phyloP scores from a whole-genome alignment of 176 grass and related monocot species.

The Musa schizocarpa region DNA sequence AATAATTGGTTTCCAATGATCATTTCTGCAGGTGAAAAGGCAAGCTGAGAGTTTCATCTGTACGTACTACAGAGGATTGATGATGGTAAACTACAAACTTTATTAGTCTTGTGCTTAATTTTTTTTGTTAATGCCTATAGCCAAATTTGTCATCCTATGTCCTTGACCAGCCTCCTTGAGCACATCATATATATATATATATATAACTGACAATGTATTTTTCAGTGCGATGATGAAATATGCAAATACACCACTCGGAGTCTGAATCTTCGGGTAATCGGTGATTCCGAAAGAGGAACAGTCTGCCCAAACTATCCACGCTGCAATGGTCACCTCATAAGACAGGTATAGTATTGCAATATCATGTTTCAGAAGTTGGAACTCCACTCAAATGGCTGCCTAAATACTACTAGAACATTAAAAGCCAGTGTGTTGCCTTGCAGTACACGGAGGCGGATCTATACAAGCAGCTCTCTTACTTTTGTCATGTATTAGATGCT shows the following conservation, averaged over 20 bases:
- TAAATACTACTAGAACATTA: background rate
- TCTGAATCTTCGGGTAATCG: conserved; percentile 78
- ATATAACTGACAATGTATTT: conserved; percentile 1
- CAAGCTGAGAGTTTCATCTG: conserved; percentile 84
- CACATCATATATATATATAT: conserved; percentile 1
- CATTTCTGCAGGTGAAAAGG: conserved; percentile 66
- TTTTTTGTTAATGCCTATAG: background rate
- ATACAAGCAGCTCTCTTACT: conserved; percentile 83
- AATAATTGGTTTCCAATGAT: conserved; percentile 10
- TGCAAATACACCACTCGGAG: conserved; percentile 70
- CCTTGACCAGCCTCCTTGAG: background rate
- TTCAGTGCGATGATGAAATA: conserved; percentile 76
- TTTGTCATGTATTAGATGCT: conserved; percentile 79
- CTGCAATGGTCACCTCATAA: conserved; percentile 67
- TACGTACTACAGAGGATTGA: conserved; percentile 72
- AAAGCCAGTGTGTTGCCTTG: background rate
- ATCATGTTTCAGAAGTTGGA: background rate
- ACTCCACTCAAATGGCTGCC: background rate
- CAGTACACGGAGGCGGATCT: conserved; percentile 86
- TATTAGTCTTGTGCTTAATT: background rate
- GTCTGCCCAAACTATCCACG: conserved; percentile 81
- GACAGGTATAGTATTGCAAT: conserved; percentile 41
- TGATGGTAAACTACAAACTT: conserved; percentile 49
- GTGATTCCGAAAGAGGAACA: conserved; percentile 74
- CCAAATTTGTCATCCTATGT: background rate